Conservation (phyloP, 768 basidiomycete genomes). For the Phlebiopsis flavidoalba region DNA sequence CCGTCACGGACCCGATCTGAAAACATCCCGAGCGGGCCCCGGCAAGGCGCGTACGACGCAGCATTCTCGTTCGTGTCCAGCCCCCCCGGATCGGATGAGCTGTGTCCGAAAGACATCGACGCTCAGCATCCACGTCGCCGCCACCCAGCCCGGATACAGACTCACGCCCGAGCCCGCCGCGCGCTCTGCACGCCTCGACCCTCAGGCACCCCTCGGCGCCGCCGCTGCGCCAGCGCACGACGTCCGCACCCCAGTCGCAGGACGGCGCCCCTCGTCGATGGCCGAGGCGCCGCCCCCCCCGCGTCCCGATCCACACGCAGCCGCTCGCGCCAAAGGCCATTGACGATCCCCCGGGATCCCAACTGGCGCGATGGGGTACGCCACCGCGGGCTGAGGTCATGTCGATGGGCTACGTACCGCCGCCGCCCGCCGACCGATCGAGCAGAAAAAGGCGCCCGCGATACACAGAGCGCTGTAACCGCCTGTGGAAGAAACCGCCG, state of each 20-base stretch:
- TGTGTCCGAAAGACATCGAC: too few relatives aligned
- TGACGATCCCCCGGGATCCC: slow-evolving; percentile 91
- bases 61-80: slow-evolving; percentile 23
- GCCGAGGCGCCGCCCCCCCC: slow-evolving; percentile 30
- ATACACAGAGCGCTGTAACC: slow-evolving; percentile 71
- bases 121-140: slow-evolving; percentile 21
- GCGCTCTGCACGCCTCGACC: slow-evolving; percentile 5
- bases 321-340: slow-evolving; percentile 71
- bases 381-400: slow-evolving; percentile 80
- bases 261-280: slow-evolving; percentile 19
- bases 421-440: slow-evolving; percentile 35
- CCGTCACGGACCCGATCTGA: too few relatives aligned
- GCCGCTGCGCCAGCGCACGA: slow-evolving; percentile 29
- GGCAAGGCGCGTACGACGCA: slow-evolving; percentile 23
- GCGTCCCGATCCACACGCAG: slow-evolving; percentile 65
- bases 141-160: slow-evolving; percentile 10
- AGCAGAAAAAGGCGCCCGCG: slow-evolving; percentile 42
- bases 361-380: too few relatives aligned
- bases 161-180: not conserved
- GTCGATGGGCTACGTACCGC: slow-evolving; percentile 75
- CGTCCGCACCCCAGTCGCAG: slow-evolving; percentile 19
- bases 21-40: too few relatives aligned
- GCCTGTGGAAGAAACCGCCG: slow-evolving; percentile 62
- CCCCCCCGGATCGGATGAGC: slow-evolving; percentile 20
- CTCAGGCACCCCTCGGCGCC: not conserved